These are phyloP conservation scores for Macrophomina tecta DNA, from an alignment of 2,329 filamentous ascomycete species.

Conservation along the genomic window DNA sequence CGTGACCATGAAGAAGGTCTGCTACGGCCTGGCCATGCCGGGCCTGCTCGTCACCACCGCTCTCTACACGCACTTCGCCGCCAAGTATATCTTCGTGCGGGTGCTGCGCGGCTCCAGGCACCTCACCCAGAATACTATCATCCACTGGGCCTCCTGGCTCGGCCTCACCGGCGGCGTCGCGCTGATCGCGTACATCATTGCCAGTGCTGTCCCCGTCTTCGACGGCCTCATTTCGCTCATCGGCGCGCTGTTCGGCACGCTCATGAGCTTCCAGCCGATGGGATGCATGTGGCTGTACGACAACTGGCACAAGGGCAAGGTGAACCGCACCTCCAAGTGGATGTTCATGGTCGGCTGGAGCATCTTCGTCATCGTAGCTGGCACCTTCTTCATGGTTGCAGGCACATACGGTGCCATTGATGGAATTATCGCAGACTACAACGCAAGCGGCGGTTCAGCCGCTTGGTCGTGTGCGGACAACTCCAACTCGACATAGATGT, in stretches of 20 bases:
- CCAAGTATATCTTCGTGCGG: slow-evolving; percentile 59
- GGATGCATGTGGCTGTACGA: slow-evolving; percentile 60
- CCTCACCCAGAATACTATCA: slow-evolving; percentile 54
- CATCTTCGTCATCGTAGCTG: not conserved
- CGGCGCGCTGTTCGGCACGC: slow-evolving; percentile 59
- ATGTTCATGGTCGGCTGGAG: slow-evolving; percentile 8
- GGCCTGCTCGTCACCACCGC: slow-evolving; percentile 59
- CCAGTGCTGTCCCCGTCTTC: slow-evolving; percentile 60
- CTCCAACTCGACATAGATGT: slow-evolving; percentile 4
- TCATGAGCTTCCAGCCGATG: slow-evolving; percentile 61
- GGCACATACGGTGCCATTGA: not conserved
- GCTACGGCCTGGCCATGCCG: slow-evolving; percentile 58
- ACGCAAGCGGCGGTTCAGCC: not conserved
- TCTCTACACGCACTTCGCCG: slow-evolving; percentile 59
- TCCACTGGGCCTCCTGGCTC: slow-evolving; percentile 57
- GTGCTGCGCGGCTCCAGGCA: slow-evolving; percentile 55
- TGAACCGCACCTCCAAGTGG: not conserved
- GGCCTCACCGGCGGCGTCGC: slow-evolving; percentile 55
- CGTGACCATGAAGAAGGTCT: slow-evolving; percentile 55
- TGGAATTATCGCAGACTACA: slow-evolving; percentile 18
- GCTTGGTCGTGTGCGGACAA: slow-evolving; percentile 22
- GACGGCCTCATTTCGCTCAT: slow-evolving; percentile 60
- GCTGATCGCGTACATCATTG: slow-evolving; percentile 50
- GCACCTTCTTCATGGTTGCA: slow-evolving; percentile 2
- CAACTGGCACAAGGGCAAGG: slow-evolving; percentile 28